Conservation (phyloP, 108 stramenopile species). For the Nitzschia putrida region DNA sequence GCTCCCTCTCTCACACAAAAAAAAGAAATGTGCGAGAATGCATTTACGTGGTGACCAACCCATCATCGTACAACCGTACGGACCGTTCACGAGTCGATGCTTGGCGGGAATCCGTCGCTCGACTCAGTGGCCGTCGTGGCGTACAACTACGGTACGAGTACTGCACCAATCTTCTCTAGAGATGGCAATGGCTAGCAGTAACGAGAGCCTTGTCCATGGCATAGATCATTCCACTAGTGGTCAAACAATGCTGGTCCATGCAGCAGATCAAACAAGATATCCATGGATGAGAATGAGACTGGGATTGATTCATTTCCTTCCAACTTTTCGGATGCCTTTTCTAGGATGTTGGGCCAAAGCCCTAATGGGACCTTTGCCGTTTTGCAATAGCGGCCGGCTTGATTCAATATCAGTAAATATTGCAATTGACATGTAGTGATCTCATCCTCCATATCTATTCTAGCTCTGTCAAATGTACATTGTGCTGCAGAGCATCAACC, state of each 20-base stretch:
- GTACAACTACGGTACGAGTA: no score
- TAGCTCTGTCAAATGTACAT: neutral
- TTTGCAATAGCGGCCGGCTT: constrained; percentile 17
- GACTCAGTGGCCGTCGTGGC: no score
- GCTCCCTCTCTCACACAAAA: no score
- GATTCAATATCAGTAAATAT: constrained; percentile 24
- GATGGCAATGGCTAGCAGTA: no score
- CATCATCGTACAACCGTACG: no score
- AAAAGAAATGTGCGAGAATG: no score
- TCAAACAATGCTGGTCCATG: constrained; percentile 23
- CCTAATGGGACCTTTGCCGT: neutral
- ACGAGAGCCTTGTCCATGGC: no score
- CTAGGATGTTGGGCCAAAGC: constrained; percentile 17
- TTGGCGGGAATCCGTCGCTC: no score
- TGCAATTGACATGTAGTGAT: neutral
- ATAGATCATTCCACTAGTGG: neutral
- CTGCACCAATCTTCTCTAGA: no score
- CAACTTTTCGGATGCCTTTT: neutral
- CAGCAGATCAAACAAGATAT: constrained; percentile 21
- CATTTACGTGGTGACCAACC: no score
- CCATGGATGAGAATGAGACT: neutral
- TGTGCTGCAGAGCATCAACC: neutral
- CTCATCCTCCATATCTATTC: constrained; percentile 2
- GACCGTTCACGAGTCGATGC: no score
- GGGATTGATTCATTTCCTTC: neutral